Conservation (phyloP, 352 stramenopile genomes). For the Pythium dissotocum region DNA sequence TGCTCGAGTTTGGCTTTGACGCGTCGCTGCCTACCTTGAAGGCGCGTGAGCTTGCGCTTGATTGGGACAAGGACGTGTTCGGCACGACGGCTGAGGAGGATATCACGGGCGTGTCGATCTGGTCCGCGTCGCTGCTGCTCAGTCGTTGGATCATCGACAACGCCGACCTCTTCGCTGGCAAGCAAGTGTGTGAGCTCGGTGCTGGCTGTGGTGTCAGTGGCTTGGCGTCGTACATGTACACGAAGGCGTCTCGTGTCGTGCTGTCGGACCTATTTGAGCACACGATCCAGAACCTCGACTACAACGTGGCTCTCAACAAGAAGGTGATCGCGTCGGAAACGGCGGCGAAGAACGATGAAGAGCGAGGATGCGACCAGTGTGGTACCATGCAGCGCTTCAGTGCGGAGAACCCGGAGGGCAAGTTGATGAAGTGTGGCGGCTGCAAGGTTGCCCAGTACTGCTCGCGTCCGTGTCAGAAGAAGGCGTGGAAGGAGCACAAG, state of each 20-base stretch:
- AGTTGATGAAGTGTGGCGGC: constrained; percentile 82
- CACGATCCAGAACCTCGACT: constrained; percentile 78
- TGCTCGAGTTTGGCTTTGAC: constrained; percentile 80
- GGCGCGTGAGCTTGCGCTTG: constrained; percentile 75
- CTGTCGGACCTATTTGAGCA: constrained; percentile 85
- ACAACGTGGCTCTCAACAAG: constrained; percentile 83
- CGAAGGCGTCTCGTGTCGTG: constrained; percentile 67
- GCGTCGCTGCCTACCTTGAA: constrained; percentile 55
- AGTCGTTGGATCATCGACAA: constrained; percentile 84
- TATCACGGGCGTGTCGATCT: constrained; percentile 87
- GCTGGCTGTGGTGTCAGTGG: constrained; percentile 85
- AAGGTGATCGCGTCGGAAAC: constrained; percentile 9
- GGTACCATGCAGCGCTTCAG: constrained; percentile 73
- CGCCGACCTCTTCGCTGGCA: constrained; percentile 56
- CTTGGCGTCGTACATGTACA: constrained; percentile 78
- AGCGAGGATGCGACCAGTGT: constrained; percentile 62
- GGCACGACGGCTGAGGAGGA: constrained; percentile 79
- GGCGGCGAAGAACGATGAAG: constrained; percentile 28
- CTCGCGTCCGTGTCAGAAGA: constrained; percentile 84
- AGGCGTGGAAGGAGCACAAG: constrained; percentile 87
- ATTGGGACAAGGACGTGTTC: constrained; percentile 86
- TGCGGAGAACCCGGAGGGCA: constrained; percentile 82
- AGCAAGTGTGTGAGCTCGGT: constrained; percentile 81
- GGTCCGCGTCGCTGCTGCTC: constrained; percentile 85
- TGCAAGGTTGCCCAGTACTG: constrained; percentile 82